Evolutionary conservation across 2,329 filamentous ascomycete genomes (phyloP), one percentile per base, ranked within the genome.

Genomic region (Albifimbria verrucaria): DNA sequence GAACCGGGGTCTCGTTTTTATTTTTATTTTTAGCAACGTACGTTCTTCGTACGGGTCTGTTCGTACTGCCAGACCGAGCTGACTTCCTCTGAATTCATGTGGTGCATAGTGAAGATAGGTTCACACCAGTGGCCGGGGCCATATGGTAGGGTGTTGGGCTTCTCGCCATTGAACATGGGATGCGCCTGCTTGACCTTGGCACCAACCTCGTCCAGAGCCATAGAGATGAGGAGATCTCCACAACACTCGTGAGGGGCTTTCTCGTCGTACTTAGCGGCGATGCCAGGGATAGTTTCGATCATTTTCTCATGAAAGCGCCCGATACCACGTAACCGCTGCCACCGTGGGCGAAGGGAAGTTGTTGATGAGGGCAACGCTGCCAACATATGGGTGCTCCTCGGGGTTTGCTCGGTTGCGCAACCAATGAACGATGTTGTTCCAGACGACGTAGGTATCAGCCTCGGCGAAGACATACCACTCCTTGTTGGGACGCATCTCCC

Each of bases 381-480:
- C 81, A 11, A 82, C 63, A 58, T 82, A 82, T 26, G 76, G 64
- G 26, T 75, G 72, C 26, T 76, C 68, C 18, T 63, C 65, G 2
- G 74, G 71, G 49, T 77, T 74, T 15, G 78, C 61, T 50, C 63
- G 62, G 17, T 70, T 70, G 49, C 66, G 71, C 45, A 84, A 65
- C 74, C 77, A 83, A 48, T 73, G 65, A 28, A 79, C 67, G 45
- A 83, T 62, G 56, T 80, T 82, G 50, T 72, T 65, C 78, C 80
- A 81, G 60, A 84, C 72, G 50, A 83, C 63, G 59, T 83, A 84
- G 11, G 78, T 82, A 59, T 85, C 81, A 26, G 79, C 79, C 58
- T 84, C 81, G 57, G 79, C 76, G 58, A 83, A 84, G 51, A 85
- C 74, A 59, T 83, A 85, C 81, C 81, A 85, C 52, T 82, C 76